Evolutionary conservation across 768 basidiomycete genomes (phyloP).

Genomic region (Pleurotus cornucopiae): DNA sequence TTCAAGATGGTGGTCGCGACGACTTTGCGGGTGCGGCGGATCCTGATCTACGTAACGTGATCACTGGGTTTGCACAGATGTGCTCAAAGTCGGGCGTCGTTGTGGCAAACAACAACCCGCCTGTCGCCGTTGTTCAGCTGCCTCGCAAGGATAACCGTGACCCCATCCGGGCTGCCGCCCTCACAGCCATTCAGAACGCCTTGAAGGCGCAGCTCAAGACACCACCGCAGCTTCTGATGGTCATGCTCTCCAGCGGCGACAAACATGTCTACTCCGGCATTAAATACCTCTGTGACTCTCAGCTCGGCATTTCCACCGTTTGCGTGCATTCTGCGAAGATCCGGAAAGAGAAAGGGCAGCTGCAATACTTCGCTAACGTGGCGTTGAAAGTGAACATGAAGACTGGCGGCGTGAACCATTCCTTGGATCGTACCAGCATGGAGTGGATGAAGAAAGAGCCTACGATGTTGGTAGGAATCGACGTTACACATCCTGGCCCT

Average conservation of each 20-base stretch:
- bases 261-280: slow-evolving; percentile 75
- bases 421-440: slow-evolving; percentile 47
- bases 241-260: slow-evolving; percentile 66
- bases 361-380: slow-evolving; percentile 75
- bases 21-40: slow-evolving; percentile 59
- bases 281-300: slow-evolving; percentile 66
- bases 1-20: slow-evolving; percentile 57
- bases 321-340: slow-evolving; percentile 75
- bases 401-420: slow-evolving; percentile 71
- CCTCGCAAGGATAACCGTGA: slow-evolving; percentile 50
- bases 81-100: slow-evolving; percentile 62
- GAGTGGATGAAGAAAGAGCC: slow-evolving; percentile 52
- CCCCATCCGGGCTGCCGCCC: slow-evolving; percentile 48
- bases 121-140: slow-evolving; percentile 36
- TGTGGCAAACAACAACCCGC: slow-evolving; percentile 34
- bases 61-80: slow-evolving; percentile 57
- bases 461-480: slow-evolving; percentile 84
- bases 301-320: slow-evolving; percentile 67
- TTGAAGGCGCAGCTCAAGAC: slow-evolving; percentile 33
- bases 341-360: slow-evolving; percentile 53
- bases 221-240: slow-evolving; percentile 57
- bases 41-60: slow-evolving; percentile 38
- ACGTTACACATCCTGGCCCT: slow-evolving; percentile 77
- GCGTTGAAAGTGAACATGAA: slow-evolving; percentile 83
- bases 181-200: slow-evolving; percentile 35